Evolutionary conservation across 169 alveolate species (phyloP).

Genomic region (Neospora caninum): DNA sequence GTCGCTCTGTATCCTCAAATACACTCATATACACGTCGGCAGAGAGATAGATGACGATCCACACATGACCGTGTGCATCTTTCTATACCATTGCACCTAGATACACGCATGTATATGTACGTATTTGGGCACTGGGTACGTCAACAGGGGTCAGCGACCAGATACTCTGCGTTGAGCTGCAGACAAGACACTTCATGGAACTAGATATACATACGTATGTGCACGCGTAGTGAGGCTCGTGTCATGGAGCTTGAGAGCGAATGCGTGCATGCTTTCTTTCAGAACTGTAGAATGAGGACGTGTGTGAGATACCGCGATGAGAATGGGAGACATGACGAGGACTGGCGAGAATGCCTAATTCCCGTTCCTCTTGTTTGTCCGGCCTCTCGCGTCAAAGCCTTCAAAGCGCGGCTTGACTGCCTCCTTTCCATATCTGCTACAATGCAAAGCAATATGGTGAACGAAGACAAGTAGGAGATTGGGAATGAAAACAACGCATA

Average conservation of each 20-base stretch:
- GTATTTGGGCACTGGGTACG: neutral
- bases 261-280: neutral
- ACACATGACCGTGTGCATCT: neutral
- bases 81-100: neutral
- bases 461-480: too few species aligned
- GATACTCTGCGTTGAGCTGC: too few species aligned
- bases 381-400: neutral
- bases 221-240: too few species aligned
- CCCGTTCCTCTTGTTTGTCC: neutral
- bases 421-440: neutral
- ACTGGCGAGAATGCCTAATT: neutral
- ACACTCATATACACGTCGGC: too few species aligned
- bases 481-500: too few species aligned
- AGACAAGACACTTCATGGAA: too few species aligned
- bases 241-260: too few species aligned
- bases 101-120: too few species aligned
- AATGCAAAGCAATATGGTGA: too few species aligned
- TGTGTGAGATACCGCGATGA: neutral
- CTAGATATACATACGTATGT: too few species aligned
- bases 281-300: neutral
- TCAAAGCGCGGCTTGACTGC: neutral
- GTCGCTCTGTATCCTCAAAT: too few species aligned
- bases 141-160: too few species aligned
- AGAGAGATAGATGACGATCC: neutral
- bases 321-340: neutral